phyloP scores from a whole-genome alignment of 1,139 yeast genomes.

The Barnettozyma hawaiiensis region DNA sequence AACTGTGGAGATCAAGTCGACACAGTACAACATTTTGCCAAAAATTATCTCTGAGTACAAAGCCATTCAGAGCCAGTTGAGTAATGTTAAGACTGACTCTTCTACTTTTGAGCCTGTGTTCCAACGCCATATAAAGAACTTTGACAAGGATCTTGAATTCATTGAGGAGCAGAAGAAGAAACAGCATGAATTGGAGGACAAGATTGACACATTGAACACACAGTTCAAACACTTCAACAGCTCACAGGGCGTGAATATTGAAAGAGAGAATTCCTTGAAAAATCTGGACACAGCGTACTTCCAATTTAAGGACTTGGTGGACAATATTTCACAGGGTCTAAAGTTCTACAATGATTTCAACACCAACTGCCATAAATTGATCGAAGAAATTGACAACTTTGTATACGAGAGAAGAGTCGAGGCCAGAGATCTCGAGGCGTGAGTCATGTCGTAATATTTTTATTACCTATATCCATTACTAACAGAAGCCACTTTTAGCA shows the following conservation, averaged over 20 bases:
- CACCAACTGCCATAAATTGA: conserved; percentile 42
- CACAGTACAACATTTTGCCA: conserved; percentile 46
- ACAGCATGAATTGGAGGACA: conserved; percentile 41
- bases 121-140: conserved; percentile 37
- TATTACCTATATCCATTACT: background rate
- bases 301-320: conserved; percentile 49
- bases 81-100: conserved; percentile 25
- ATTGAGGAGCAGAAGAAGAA: conserved; percentile 28
- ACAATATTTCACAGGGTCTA: conserved; percentile 63
- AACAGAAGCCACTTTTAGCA: background rate
- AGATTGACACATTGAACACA: conserved; percentile 38
- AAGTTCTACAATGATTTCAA: conserved; percentile 64
- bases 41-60: conserved; percentile 45
- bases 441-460: conserved; percentile 6
- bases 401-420: conserved; percentile 49
- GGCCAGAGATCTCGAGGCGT: conserved; percentile 45
- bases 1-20: conserved; percentile 39
- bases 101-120: conserved; percentile 33
- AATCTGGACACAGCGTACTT: conserved; percentile 48
- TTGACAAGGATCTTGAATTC: conserved; percentile 29
- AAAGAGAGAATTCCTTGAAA: conserved; percentile 47
- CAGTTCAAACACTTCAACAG: conserved; percentile 29
- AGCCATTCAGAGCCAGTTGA: conserved; percentile 27
- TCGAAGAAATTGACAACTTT: conserved; percentile 48
- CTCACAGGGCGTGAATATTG: conserved; percentile 14